These are phyloP conservation scores for Neopestalotiopsis clavispora DNA, from an alignment of 2,329 filamentous ascomycete genomes.

Conservation along the genomic window DNA sequence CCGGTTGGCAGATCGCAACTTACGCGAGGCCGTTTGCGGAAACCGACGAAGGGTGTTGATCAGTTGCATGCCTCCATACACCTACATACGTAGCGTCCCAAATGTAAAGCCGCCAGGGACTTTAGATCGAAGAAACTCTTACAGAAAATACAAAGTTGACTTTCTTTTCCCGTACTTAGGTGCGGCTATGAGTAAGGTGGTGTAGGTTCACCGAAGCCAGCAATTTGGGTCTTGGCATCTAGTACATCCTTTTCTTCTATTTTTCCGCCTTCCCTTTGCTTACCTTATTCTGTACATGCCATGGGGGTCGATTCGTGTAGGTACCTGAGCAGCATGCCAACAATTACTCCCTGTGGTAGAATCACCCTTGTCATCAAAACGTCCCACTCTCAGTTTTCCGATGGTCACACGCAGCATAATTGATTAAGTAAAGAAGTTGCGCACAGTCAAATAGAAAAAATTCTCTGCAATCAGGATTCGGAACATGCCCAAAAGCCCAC, in stretches of 20 bases:
- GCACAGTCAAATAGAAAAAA: background rate
- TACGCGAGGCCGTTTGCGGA: slow-evolving; percentile 12
- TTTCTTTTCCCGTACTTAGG: background rate
- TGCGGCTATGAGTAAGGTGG: background rate
- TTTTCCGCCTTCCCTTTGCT: no score
- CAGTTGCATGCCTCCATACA: background rate
- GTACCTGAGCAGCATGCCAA: no score
- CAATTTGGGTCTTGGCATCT: background rate
- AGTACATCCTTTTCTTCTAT: background rate
- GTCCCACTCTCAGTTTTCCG: background rate
- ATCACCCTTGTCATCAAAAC: background rate
- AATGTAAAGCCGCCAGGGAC: background rate
- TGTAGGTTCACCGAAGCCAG: background rate
- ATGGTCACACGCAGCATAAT: background rate
- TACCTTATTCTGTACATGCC: no score
- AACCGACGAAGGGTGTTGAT: background rate
- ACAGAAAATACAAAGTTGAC: background rate
- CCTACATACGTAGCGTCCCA: background rate
- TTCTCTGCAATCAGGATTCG: background rate
- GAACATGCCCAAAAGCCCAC: background rate
- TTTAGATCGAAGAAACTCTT: background rate
- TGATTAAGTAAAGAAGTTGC: background rate
- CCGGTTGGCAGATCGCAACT: slow-evolving; percentile 14
- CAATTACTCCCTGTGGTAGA: no score
- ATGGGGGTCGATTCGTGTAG: no score